Evolutionary conservation across 306 rosid genomes (phyloP), one percentile per base, ranked within the genome.

Genomic region (Vachellia pachyceras): DNA sequence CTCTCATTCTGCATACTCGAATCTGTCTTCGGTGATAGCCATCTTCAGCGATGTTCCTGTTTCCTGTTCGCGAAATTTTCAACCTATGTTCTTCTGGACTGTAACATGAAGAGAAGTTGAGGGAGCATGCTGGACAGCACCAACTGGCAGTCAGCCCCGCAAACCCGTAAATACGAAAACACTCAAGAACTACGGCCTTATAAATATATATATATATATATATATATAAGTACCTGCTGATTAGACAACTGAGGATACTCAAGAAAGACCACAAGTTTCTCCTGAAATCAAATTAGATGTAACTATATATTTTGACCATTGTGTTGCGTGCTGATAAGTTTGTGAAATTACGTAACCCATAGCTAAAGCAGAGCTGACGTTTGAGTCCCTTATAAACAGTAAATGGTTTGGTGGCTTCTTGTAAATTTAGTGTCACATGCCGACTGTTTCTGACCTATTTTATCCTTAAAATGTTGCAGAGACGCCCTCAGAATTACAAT

Each of bases 111-210:
- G 54, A 63, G 54, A 69, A 41, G 57, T 44, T 22, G 55, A 44
- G 42, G 15, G 29, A 20, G 55, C 36, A 42, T 69, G 57, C 5
- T 42, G 20, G 58, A 49, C 6, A 13, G 47, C 49, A 37, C 47
- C 29, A 67, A 67, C 47, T 37, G 35, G 33, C 2, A 29, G 35
- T 45, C 49, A 45, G 49, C 49, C 49, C 10, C 49, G 3, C 3
- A 45, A 45, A 45, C 49, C 3, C 10, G 52, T 46, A 46, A 46
- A 46, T 2, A 11, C 52, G 17, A 22, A 73, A 52, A 52, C 64
- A 69, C 64, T 77, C 46, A 40, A 85, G 64, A 81, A 79, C 54
- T 23, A 63, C 69, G 45, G 52, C 80, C 77, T 42, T 76, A 39
- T 41, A 78, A 0, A 29, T 29, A 29, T 29, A 2, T 29, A 2